These are phyloP conservation scores for Hippophae rhamnoides DNA, from an alignment of 306 rosid genomes.

Conservation along the genomic window DNA sequence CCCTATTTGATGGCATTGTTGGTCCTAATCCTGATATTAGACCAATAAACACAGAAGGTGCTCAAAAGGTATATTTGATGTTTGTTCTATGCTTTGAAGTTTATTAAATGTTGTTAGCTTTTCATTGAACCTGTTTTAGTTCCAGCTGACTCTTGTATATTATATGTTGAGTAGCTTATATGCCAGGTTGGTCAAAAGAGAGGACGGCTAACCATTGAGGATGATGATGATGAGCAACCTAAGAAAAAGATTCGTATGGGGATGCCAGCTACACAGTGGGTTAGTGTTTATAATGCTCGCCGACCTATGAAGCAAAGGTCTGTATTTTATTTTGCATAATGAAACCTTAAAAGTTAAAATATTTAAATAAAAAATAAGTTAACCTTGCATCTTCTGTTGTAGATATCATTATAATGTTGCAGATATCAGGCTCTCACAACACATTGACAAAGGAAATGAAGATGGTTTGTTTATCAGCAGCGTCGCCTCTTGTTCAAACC, in stretches of 20 bases:
- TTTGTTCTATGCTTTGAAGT: neutral
- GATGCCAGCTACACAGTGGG: constrained; percentile 82
- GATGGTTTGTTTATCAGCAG: constrained; percentile 79
- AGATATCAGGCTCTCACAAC: constrained; percentile 70
- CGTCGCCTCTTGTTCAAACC: constrained; percentile 59
- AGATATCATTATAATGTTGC: constrained; percentile 90
- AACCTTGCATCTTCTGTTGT: constrained; percentile 20
- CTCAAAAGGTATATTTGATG: constrained; percentile 49
- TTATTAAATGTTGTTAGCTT: neutral
- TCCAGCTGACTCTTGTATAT: constrained; percentile 12
- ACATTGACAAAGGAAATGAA: constrained; percentile 81
- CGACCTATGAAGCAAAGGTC: constrained; percentile 93
- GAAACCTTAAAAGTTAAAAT: neutral
- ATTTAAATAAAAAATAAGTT: neutral
- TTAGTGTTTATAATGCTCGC: constrained; percentile 73
- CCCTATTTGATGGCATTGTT: constrained; percentile 71
- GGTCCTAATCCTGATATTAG: constrained; percentile 80
- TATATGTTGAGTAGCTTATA: constrained; percentile 47
- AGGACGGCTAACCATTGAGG: constrained; percentile 67
- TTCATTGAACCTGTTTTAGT: neutral
- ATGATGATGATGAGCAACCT: constrained; percentile 72
- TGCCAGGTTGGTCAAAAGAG: constrained; percentile 76
- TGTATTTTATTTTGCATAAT: constrained; percentile 2
- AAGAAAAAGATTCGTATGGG: constrained; percentile 78
- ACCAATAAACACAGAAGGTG: constrained; percentile 82